Conservation (phyloP, 2,329 filamentous ascomycete genomes). For the Coniochaeta sp. region DNA sequence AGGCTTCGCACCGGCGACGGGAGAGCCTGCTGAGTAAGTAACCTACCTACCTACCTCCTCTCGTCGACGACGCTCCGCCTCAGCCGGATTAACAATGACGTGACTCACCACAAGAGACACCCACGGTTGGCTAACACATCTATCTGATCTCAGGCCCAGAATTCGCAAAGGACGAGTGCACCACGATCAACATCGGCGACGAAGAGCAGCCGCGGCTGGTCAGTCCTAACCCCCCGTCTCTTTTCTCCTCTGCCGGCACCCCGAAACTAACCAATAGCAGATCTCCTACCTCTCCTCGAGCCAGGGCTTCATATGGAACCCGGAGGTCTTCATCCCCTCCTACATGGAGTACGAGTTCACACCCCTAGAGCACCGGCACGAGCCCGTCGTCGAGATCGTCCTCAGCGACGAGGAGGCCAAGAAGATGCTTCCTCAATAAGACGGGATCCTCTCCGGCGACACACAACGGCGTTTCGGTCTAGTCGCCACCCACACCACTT, state of each 20-base stretch:
- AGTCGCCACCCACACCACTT: no score
- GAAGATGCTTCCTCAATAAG: conserved; percentile 58
- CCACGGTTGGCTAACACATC: not conserved
- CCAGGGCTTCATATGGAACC: conserved; percentile 80
- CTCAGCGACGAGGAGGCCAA: conserved; percentile 71
- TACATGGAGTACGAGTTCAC: conserved; percentile 70
- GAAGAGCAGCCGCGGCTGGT: conserved; percentile 66
- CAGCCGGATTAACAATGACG: not conserved
- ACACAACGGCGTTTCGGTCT: conserved; percentile 7
- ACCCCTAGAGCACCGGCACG: conserved; percentile 67
- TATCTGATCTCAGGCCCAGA: conserved; percentile 55
- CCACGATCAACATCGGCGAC: conserved; percentile 72
- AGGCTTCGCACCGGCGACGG: conserved; percentile 45
- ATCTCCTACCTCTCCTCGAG: conserved; percentile 74
- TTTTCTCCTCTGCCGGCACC: not conserved
- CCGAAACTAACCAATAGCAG: conserved; percentile 32
- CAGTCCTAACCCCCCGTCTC: conserved; percentile 21
- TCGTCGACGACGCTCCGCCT: conserved; percentile 9
- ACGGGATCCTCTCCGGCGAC: not conserved
- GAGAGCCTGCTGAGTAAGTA: conserved; percentile 56
- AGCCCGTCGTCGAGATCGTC: conserved; percentile 71
- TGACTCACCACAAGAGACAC: not conserved
- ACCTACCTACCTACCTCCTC: not conserved
- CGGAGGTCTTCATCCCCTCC: conserved; percentile 76
- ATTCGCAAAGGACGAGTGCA: conserved; percentile 67